These are phyloP conservation scores for barrel medic (Medicago truncatula) DNA, from an alignment of 306 rosid genomes.

Conservation along the genomic window DNA sequence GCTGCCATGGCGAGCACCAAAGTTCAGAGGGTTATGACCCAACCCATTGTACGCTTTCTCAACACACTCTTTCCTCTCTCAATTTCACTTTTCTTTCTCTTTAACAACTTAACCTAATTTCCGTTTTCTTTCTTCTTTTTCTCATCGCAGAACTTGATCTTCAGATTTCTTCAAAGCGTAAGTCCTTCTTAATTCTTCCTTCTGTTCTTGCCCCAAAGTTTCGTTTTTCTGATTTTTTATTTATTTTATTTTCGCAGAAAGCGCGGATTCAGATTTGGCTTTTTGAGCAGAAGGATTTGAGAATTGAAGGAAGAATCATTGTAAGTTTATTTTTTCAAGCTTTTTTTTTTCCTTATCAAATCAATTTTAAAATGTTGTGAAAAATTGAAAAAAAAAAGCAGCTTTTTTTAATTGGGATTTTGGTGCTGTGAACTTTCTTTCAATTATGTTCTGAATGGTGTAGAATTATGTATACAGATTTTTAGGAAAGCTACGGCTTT, in stretches of 20 bases:
- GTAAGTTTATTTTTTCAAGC: constrained; percentile 47
- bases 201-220: neutral
- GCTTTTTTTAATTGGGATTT: neutral
- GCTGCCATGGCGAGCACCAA: constrained; percentile 91
- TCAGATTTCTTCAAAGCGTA: constrained; percentile 91
- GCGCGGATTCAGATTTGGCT: constrained; percentile 92
- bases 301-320: constrained; percentile 87
- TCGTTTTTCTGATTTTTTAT: neutral
- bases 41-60: constrained; percentile 65
- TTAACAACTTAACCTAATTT: constrained; percentile 19
- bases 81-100: constrained; percentile 15
- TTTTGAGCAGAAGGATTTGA: constrained; percentile 79
- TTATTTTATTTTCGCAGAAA: constrained; percentile 55
- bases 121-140: neutral
- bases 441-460: neutral
- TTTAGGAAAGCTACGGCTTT: neutral
- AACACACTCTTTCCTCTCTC: neutral
- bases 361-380: neutral
- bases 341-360: neutral
- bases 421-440: neutral
- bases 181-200: constrained; percentile 34
- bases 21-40: constrained; percentile 97
- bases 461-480: neutral
- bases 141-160: constrained; percentile 73
- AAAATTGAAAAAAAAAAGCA: neutral